Base-by-base conservation (phyloP, 2,329 filamentous ascomycete species). In the Davidsoniella virescens region DNA sequence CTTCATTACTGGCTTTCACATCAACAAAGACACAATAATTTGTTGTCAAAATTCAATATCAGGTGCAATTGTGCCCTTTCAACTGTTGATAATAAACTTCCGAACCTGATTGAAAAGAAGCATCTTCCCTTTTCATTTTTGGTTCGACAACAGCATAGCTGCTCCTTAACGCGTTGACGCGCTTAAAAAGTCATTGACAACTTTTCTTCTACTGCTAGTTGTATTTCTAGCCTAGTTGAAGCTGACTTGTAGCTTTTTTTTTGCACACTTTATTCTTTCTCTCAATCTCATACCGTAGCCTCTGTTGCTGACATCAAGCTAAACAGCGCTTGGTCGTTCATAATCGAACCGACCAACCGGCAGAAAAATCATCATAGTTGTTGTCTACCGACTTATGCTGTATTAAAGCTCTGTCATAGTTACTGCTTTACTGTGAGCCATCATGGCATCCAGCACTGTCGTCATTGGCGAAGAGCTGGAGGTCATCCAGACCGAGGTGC, bases 401-500 rank as follows among this genome's bases (percentile, higher is more conserved):
- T 12, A 33, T 33, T 33, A 9, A 33, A 33, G 29, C 8, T 33
- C 12, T 33, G 29, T 4, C 12, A 12, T 33, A 33, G 29, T 33
- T 9, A 12, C 29, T 33, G 29, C 29, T 33, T 33, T 6, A 33
- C 12, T 3, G 29, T 12, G 10, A 23, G 52, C 40, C 36, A 53
- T 37, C 36, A 53, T 53, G 52, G 52, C 48, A 20, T 48, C 48
- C 33, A 48, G 46, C 25, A 49, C 47, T 29, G 48, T 51, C n/a
- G 42, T 46, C 37, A 54, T 65, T 61, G 84, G 83, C 40, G 71
- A 76, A 46, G 79, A 87, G 59, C 71, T 94, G 50, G 72, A 80
- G 57, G 80, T 87, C 56, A 83, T 94, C 57, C 77, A 82, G 63
- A 90, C 87, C 56, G 86, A 94, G 72, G 84, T 87, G 67, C 56